phyloP scores from a whole-genome alignment of 441 rosid species.

The Adansonia madagascariensis region DNA sequence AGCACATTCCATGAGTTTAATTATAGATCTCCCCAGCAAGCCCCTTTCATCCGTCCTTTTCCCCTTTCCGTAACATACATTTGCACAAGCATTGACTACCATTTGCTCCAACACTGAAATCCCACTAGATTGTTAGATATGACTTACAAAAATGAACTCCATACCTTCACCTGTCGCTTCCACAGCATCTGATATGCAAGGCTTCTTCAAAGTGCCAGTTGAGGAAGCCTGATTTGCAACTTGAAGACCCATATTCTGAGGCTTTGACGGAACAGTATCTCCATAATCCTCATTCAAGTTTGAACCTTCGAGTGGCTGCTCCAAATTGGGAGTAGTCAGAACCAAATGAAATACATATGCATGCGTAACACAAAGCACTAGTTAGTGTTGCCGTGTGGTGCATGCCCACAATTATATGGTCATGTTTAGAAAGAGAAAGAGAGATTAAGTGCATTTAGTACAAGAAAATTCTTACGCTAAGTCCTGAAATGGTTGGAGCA shows the following conservation, averaged over 20 bases:
- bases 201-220: constrained; percentile 47
- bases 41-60: not conserved
- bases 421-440: not conserved
- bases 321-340: constrained; percentile 33
- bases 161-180: constrained; percentile 62
- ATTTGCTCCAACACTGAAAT: not conserved
- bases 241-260: constrained; percentile 48
- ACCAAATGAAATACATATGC: not conserved
- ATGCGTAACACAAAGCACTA: not conserved
- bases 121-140: not conserved
- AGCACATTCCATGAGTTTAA: constrained; percentile 5
- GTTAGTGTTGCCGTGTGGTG: not conserved
- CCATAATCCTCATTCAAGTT: constrained; percentile 69
- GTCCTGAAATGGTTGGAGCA: constrained; percentile 48
- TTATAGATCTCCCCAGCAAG: not conserved
- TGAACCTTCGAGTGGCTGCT: constrained; percentile 62
- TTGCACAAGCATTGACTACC: not conserved
- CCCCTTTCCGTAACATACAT: not conserved
- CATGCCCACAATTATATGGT: not conserved
- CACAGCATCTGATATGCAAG: constrained; percentile 43
- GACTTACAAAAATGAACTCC: constrained; percentile 35
- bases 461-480: constrained; percentile 44
- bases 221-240: constrained; percentile 47
- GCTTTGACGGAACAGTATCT: constrained; percentile 78
- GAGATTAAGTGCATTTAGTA: constrained; percentile 15